Percentiles rank a stretch among this genome's conserved stretches.
phyloP scores from a whole-genome alignment of 257 asterid species.

The Verbena officinalis region DNA sequence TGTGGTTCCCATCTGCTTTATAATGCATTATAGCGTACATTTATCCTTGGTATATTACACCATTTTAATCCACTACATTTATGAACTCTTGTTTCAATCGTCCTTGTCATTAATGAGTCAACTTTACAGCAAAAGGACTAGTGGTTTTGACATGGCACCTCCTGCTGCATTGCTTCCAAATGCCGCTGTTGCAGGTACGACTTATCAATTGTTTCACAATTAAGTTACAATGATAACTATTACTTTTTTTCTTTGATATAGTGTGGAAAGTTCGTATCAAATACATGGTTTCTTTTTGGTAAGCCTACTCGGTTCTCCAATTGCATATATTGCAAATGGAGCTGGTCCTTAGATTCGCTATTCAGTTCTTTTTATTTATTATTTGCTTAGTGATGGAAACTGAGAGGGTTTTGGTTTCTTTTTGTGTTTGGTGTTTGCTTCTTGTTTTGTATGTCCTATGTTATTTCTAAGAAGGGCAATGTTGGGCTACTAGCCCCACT shows the following conservation, averaged over 20 bases:
- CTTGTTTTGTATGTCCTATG: conserved; percentile 98
- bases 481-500: conserved; percentile 99
- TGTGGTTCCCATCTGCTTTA: neutral
- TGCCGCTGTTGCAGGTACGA: conserved; percentile 63
- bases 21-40: neutral
- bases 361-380: conserved; percentile 46
- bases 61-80: too few relatives aligned
- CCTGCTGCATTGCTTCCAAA: conserved; percentile 72
- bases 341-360: conserved; percentile 47
- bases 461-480: conserved; percentile 81
- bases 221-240: conserved; percentile 38
- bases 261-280: conserved; percentile 83
- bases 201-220: conserved; percentile 28
- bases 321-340: conserved; percentile 42
- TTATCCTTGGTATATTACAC: neutral
- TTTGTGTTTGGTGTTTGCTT: conserved; percentile 97
- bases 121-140: conserved; percentile 84
- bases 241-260: conserved; percentile 50
- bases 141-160: conserved; percentile 99
- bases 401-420: conserved; percentile 94
- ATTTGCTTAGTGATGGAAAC: conserved; percentile 74
- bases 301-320: conserved; percentile 69
- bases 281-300: conserved; percentile 89
- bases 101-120: conserved; percentile 28
- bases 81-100: conserved; percentile 24